Evolutionary conservation across 371 early-diverging fungal genomes (phyloP).

Genomic region (Mortierella sp.): DNA sequence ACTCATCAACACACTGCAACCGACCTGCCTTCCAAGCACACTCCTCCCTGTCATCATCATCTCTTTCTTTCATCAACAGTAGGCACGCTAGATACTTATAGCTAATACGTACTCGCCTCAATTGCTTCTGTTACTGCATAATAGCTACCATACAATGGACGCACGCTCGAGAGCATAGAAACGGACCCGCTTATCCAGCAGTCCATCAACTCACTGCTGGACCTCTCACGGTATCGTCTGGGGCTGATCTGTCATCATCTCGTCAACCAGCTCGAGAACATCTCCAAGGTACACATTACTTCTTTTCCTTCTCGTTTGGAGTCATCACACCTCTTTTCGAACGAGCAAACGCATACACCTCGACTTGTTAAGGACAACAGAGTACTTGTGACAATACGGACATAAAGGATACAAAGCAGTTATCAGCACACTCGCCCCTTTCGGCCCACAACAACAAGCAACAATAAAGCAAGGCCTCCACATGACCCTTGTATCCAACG

Average conservation of each 20-base stretch:
- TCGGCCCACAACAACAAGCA: background rate
- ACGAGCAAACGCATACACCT: background rate
- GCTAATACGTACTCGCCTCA: background rate
- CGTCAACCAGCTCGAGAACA: slow-evolving; percentile 68
- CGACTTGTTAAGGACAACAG: background rate
- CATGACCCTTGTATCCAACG: background rate
- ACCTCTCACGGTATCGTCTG: slow-evolving; percentile 76
- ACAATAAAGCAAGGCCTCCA: background rate
- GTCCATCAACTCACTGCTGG: slow-evolving; percentile 75
- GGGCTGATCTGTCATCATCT: slow-evolving; percentile 68
- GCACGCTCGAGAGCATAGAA: slow-evolving; percentile 70
- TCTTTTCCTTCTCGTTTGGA: background rate
- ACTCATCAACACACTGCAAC: background rate
- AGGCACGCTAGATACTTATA: background rate
- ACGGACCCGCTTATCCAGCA: slow-evolving; percentile 78
- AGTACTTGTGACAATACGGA: too few species aligned
- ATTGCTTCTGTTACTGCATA: background rate
- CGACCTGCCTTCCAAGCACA: background rate
- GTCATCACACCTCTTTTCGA: background rate
- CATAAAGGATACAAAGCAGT: too few species aligned
- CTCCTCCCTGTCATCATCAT: background rate
- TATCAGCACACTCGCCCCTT: background rate
- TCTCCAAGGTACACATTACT: slow-evolving; percentile 67
- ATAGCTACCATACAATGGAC: slow-evolving; percentile 73
- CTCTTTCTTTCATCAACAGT: background rate